These are phyloP conservation scores for Cicer cuneatum DNA, from an alignment of 306 rosid genomes.

Conservation along the genomic window DNA sequence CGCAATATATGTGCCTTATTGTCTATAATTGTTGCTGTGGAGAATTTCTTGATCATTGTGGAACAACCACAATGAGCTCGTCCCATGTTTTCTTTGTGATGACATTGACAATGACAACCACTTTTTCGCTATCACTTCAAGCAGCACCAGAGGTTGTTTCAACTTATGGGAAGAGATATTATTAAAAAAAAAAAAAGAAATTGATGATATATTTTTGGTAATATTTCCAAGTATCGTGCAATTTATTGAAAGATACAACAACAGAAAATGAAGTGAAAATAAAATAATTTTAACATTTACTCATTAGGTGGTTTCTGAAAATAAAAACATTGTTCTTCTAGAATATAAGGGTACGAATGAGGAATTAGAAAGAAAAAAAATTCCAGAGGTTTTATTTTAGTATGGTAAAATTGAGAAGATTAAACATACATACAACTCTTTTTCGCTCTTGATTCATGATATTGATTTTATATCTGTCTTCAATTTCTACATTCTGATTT, in stretches of 20 bases:
- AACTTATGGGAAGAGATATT: background rate
- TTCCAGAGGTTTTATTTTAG: background rate
- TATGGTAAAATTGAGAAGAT: background rate
- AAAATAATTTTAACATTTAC: too few species aligned
- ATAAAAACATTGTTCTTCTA: too few species aligned
- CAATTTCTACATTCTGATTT: background rate
- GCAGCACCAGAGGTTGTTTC: background rate
- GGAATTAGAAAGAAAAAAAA: background rate
- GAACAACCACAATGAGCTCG: background rate
- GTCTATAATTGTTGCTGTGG: slow-evolving; percentile 34
- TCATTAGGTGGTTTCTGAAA: background rate
- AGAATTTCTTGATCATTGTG: slow-evolving; percentile 19
- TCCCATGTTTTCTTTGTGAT: background rate
- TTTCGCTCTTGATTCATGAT: background rate
- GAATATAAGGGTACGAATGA: background rate
- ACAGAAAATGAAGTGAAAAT: too few species aligned
- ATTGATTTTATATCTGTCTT: background rate
- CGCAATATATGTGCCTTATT: slow-evolving; percentile 38
- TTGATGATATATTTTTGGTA: too few species aligned
- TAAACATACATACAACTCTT: background rate
- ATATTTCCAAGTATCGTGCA: too few species aligned
- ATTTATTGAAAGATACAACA: too few species aligned
- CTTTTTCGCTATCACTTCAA: slow-evolving; percentile 1
- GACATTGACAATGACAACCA: slow-evolving; percentile 7
- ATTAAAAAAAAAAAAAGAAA: too few species aligned